Percentiles rank a stretch among this genome's conserved stretches.
Evolutionary conservation across 495 filamentous ascomycete species (phyloP).

Genomic region (Penicillium parvum): DNA sequence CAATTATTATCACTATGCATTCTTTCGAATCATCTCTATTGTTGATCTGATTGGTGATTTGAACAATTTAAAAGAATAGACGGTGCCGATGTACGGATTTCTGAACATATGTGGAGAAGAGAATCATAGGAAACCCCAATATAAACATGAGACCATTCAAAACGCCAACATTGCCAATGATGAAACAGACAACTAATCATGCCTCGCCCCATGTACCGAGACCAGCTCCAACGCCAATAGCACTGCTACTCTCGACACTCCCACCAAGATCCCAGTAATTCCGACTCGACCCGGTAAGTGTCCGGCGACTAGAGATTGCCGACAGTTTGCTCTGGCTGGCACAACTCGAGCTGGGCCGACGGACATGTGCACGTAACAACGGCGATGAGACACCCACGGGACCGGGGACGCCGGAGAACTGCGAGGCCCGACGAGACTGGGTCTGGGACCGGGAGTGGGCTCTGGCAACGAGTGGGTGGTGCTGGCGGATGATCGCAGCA

Average conservation of each 20-base stretch:
- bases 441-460: conserved; percentile 43
- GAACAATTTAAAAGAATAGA: no score
- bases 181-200: conserved; percentile 22
- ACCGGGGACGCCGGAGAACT: conserved; percentile 40
- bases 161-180: not conserved
- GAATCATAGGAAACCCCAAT: no score
- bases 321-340: conserved; percentile 71
- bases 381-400: conserved; percentile 43
- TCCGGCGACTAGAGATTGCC: conserved; percentile 53
- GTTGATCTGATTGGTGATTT: no score
- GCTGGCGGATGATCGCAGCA: conserved; percentile 75
- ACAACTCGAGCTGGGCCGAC: conserved; percentile 62
- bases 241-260: conserved; percentile 68
- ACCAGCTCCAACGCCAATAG: conserved; percentile 55
- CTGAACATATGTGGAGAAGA: no score
- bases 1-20: not conserved
- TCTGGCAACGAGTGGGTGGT: conserved; percentile 75
- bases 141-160: not conserved
- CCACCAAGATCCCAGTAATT: conserved; percentile 88
- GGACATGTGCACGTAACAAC: conserved; percentile 37
- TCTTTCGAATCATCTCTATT: no score
- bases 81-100: no score
- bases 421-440: conserved; percentile 48
- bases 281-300: conserved; percentile 54
- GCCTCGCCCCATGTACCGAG: conserved; percentile 75